Evolutionary conservation across 495 filamentous ascomycete species (phyloP), one percentile per base, ranked within the genome.

Genomic region (Neurospora sp.): DNA sequence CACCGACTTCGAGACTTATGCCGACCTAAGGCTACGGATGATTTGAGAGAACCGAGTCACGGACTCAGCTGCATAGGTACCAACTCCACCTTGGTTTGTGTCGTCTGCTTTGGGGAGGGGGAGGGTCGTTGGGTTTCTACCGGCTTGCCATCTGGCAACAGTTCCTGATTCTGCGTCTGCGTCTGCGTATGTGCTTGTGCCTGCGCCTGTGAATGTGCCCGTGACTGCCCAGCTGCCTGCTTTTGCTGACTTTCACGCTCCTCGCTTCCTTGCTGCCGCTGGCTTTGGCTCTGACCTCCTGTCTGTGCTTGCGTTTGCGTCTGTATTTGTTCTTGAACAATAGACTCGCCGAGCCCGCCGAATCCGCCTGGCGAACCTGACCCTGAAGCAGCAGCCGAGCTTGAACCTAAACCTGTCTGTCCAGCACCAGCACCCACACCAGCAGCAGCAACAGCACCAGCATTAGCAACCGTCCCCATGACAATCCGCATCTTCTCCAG

Each of bases 401-500:
- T 35, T 66, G 54, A 66, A 66, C 12, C 27, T 37, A 66, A 66
- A 14, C 27, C 27, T 27, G 54, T 37, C 27, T 31, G 54, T 4
- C 54, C 54, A 66, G 27, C 54, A 9, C 54, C 54, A 54, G 5
- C 46, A 54, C 2, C 8, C 12, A 40, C 16, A 37, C 11, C 48
- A 16, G 23, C 48, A 16, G 20, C 48, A 62, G 54, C 20, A 70
- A 6, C 31, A 41, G 35, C 31, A 38, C 4, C 7, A 37, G 54
- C 54, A 66, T 66, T 31, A 66, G 42, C 73, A 54, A 76, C 86
- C 86, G 77, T 93, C 90, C 10, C 86, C 91, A 82, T 94, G 87
- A 82, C 78, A 37, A 76, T 20, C 72, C 72, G 42, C 82, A 85
- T 85, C 79, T 80, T 82, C 73, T 84, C 83, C 62, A 84, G 69